These are phyloP conservation scores for Globisporangium megalacanthum DNA, from an alignment of 352 stramenopile species.

Conservation along the genomic window DNA sequence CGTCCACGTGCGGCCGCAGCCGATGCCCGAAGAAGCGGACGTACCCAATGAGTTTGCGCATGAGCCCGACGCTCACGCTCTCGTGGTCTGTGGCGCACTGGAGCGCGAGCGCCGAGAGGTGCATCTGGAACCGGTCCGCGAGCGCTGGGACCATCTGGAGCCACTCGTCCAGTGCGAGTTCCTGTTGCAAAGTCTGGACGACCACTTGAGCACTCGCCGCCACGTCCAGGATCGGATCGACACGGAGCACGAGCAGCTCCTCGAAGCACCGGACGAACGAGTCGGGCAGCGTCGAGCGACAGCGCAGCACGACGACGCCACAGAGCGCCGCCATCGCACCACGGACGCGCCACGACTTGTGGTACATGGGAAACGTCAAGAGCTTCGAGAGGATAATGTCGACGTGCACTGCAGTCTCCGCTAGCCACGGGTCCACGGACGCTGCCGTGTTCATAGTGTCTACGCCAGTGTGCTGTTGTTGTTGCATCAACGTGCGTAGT, in stretches of 20 bases:
- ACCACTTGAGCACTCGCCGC: slow-evolving; percentile 10
- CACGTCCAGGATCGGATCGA: slow-evolving; percentile 41
- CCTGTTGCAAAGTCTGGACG: slow-evolving; percentile 14
- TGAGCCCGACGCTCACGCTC: slow-evolving; percentile 39
- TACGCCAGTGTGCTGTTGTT: background rate
- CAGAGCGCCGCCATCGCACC: slow-evolving; percentile 58
- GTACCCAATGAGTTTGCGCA: slow-evolving; percentile 73
- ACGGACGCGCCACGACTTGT: slow-evolving; percentile 60
- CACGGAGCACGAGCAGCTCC: slow-evolving; percentile 62
- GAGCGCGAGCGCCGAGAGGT: slow-evolving; percentile 61
- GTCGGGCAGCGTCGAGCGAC: slow-evolving; percentile 33
- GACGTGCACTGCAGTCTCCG: slow-evolving; percentile 48
- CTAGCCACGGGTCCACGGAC: slow-evolving; percentile 40
- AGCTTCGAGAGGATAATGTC: slow-evolving; percentile 58
- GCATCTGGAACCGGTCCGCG: slow-evolving; percentile 59
- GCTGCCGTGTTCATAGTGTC: background rate
- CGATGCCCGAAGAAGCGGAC: slow-evolving; percentile 35
- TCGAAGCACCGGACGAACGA: slow-evolving; percentile 79
- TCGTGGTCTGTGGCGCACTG: slow-evolving; percentile 62
- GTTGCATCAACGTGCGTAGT: slow-evolving; percentile 7
- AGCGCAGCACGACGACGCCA: slow-evolving; percentile 42
- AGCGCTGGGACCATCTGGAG: slow-evolving; percentile 56
- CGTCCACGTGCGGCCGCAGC: slow-evolving; percentile 44
- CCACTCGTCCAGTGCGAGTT: slow-evolving; percentile 41
- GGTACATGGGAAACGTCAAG: slow-evolving; percentile 30